Percentiles rank a stretch among this genome's conserved stretches.
These are phyloP conservation scores for Talaromyces marneffei DNA, from an alignment of 2,329 filamentous ascomycete genomes.

Conservation along the genomic window DNA sequence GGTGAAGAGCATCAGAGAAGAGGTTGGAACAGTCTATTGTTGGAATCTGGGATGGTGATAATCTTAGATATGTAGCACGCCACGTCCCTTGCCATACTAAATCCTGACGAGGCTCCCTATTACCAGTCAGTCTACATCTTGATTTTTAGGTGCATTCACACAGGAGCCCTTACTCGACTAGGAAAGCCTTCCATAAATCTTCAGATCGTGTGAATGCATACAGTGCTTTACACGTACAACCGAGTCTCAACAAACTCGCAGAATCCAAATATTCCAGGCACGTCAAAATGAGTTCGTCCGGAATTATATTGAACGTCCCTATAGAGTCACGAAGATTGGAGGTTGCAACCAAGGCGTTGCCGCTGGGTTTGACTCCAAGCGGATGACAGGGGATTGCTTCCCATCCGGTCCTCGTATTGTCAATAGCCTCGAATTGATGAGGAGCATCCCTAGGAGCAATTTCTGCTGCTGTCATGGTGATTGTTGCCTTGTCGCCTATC, in stretches of 20 bases:
- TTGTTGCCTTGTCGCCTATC: neutral
- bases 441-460: neutral
- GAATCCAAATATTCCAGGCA: slow-evolving; percentile 71
- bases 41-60: slow-evolving; percentile 50
- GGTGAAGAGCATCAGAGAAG: slow-evolving; percentile 84
- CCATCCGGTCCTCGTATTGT: slow-evolving; percentile 12
- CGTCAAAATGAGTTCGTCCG: slow-evolving; percentile 73
- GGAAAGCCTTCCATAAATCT: slow-evolving; percentile 82
- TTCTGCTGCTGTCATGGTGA: slow-evolving; percentile 5
- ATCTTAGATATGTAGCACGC: slow-evolving; percentile 68
- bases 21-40: slow-evolving; percentile 67
- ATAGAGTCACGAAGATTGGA: slow-evolving; percentile 61
- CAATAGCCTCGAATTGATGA: neutral
- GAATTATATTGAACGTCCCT: slow-evolving; percentile 62
- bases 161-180: slow-evolving; percentile 65
- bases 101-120: slow-evolving; percentile 21
- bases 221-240: slow-evolving; percentile 74
- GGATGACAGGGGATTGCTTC: slow-evolving; percentile 69
- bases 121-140: neutral
- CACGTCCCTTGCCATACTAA: slow-evolving; percentile 76
- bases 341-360: slow-evolving; percentile 67
- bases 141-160: neutral
- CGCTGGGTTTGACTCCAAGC: slow-evolving; percentile 75
- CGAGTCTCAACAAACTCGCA: slow-evolving; percentile 57
- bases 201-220: slow-evolving; percentile 80